A percentile compares a stretch with the other conserved stretches of the same genome.
These are phyloP conservation scores for Colletotrichum lindemuthianum DNA, from an alignment of 2,329 filamentous ascomycete species.

Conservation along the genomic window DNA sequence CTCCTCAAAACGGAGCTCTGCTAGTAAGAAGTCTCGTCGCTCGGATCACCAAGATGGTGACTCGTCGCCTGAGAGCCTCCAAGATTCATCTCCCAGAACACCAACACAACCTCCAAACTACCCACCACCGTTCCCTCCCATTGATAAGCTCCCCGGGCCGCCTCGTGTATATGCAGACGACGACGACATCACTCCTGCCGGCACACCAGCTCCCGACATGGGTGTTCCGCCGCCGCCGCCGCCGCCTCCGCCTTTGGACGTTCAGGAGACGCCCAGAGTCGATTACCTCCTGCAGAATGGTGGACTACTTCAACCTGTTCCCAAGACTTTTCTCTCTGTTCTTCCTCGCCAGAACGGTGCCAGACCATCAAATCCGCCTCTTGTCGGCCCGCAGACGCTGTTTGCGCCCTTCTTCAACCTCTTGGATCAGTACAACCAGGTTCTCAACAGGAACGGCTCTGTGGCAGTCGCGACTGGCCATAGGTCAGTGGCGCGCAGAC, in stretches of 20 bases:
- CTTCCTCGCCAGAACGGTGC: constrained; percentile 66
- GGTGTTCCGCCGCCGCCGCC: constrained; percentile 65
- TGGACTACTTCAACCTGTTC: constrained; percentile 76
- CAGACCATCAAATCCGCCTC: constrained; percentile 70
- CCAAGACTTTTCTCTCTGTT: constrained; percentile 77
- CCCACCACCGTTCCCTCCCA: constrained; percentile 53
- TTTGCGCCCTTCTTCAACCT: constrained; percentile 87
- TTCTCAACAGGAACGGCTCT: constrained; percentile 85
- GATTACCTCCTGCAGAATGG: constrained; percentile 94
- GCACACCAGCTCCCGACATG: constrained; percentile 51
- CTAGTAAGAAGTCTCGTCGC: constrained; percentile 45
- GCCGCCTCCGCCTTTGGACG: constrained; percentile 79
- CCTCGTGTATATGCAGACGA: constrained; percentile 52
- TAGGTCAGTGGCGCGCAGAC: constrained; percentile 87
- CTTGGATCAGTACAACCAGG: constrained; percentile 85
- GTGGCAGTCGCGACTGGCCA: constrained; percentile 96
- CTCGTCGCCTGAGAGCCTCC: constrained; percentile 57
- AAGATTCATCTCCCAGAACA: constrained; percentile 69
- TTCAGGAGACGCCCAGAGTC: constrained; percentile 80
- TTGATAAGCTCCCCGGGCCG: constrained; percentile 49
- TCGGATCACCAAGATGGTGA: constrained; percentile 55
- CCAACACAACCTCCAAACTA: constrained; percentile 66
- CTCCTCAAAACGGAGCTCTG: constrained; percentile 43
- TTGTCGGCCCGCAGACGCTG: constrained; percentile 75
- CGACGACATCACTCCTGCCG: constrained; percentile 51